Evolutionary conservation across 495 filamentous ascomycete species (phyloP), one percentile per base, ranked within the genome.

Genomic region (Aspergillus diversus): DNA sequence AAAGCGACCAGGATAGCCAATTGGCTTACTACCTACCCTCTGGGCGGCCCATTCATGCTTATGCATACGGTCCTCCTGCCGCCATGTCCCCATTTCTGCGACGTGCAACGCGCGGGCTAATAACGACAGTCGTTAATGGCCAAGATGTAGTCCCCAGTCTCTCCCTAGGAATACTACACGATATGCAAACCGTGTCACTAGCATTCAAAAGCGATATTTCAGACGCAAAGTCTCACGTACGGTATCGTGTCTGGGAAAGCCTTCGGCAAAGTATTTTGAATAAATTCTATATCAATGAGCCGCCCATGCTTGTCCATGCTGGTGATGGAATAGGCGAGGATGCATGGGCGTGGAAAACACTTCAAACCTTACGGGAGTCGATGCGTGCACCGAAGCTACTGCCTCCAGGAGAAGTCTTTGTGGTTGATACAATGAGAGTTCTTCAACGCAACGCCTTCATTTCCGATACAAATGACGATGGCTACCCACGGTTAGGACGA

Each of bases 341-440:
- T 58, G 79, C 85, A 21, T 92, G 89, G 89, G 86, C 88, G 12
- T 89, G 86, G 71, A 84, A 86, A 4, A 86, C 89, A 7, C 81
- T 93, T 1, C 86, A 88, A 64, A 78, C 82, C 0, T 72, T 93
- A 34, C 76, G 90, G 1, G 87, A 86, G 0, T 84, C 83, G 63
- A 92, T 93, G 90, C 77, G 83, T 59, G 84, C 82, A 27, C 77
- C 84, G 12, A 93, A 93, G 67, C 76, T 93, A 7, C 74, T 91
- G 62, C 90, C 90, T 3, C 90, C 90, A 0, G 90, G 90, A 13
- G 89, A 92, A 68, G 87, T 92, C 1, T 93, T 92, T 74, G 80
- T 87, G 4, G 80, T 92, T 16, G 87, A 90, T 73, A 87, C 81
- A 9, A 83, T 83, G 72, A 77, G 74, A 15, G 87, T 89, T 0